Evolutionary conservation across 2,329 filamentous ascomycete species (phyloP), one percentile per base, ranked within the genome.

Genomic region (Botryosphaeria dothidea): DNA sequence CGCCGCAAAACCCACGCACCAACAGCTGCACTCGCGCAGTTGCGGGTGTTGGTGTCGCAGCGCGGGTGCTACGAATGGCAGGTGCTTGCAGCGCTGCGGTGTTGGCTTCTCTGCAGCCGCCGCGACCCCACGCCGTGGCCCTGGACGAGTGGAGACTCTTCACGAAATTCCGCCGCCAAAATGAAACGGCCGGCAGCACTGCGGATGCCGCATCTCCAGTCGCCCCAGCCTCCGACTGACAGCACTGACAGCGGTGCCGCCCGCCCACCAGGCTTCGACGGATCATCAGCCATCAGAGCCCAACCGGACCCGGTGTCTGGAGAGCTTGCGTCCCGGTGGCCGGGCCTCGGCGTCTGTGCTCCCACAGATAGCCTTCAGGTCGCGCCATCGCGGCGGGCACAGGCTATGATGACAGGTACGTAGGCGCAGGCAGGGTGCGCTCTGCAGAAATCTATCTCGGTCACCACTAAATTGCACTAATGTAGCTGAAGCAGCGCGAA

Each of bases 141-240:
- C 54, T 43, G 36, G 54, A 21, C 25, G 27, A 60, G 56, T 60
- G 56, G 56, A 60, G 38, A 21, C 52, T n/a, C 49, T n/a, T 31
- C 11, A 56, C 34, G 52, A 56, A 41, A 41, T 41, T 41, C 54
- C 21, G 19, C 38, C 45, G 43, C 17, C 56, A 60, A 46, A 46
- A 60, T 60, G 34, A 46, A n/a, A 34, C 25, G 23, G 8, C 36
- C 54, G 54, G 54, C 36, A 4, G 4, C 27, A 23, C 21, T 43
- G 52, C 51, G 51, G 29, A 36, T 54, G 49, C 31, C 13, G 51
- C 7, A 36, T 31, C 36, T n/a, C 56, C 38, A 38, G 19, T 27
- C 15, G 36, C 29, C 52, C 21, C 9, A 54, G 29, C 25, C 19
- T n/a, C 31, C 38, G 54, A 43, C n/a, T n/a, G n/a, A n/a, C n/a